Evolutionary conservation across 495 filamentous ascomycete genomes (phyloP).

Genomic region (Hypomontagnella monticulosa): DNA sequence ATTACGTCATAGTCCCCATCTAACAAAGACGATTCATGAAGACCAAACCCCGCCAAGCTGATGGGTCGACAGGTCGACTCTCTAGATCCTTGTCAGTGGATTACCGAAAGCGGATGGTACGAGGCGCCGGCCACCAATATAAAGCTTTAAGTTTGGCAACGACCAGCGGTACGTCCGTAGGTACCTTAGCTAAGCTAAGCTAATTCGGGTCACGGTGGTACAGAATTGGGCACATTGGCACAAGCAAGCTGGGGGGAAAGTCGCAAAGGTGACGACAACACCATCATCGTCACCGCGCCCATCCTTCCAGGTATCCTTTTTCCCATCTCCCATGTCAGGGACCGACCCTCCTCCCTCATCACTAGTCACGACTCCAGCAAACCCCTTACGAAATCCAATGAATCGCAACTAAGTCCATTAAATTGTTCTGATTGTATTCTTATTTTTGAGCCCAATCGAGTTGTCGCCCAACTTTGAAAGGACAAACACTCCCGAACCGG

Average conservation of each 20-base stretch:
- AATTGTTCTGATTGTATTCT: neutral
- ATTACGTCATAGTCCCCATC: conserved; percentile 6
- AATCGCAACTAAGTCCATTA: conserved; percentile 6
- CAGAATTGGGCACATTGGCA: conserved; percentile 25
- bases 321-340: neutral
- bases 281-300: conserved; percentile 36
- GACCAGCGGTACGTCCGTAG: conserved; percentile 2
- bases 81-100: conserved; percentile 10
- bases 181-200: conserved; percentile 29
- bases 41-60: conserved; percentile 18
- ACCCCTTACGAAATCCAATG: conserved; percentile 6
- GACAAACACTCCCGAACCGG: conserved; percentile 6
- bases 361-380: neutral
- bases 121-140: conserved; percentile 9
- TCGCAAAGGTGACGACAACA: conserved; percentile 42
- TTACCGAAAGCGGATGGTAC: conserved; percentile 37
- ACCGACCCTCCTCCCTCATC: conserved; percentile 1
- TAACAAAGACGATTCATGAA: conserved; percentile 19
- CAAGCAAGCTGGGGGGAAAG: conserved; percentile 21
- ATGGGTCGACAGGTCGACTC: conserved; percentile 3
- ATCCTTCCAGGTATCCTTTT: conserved; percentile 27
- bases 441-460: conserved; percentile 25
- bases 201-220: conserved; percentile 17
- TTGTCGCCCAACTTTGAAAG: conserved; percentile 23
- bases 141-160: conserved; percentile 6